Evolutionary conservation across 306 rosid genomes (phyloP), one percentile per base, ranked within the genome.

Genomic region (Medicago ruthenica): DNA sequence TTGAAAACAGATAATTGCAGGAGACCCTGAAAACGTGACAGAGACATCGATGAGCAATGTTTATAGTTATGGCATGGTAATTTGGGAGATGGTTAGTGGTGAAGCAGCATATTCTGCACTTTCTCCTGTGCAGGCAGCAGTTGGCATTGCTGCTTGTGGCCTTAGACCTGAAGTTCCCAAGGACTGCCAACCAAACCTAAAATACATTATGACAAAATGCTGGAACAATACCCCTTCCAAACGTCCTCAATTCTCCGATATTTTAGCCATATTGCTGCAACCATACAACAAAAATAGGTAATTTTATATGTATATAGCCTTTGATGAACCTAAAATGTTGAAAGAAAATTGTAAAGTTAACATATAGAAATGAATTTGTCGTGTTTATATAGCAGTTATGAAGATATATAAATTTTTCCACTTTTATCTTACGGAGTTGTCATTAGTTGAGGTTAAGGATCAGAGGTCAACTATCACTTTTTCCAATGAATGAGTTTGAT

Each of bases 71-170:
- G 99, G 99, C 57, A 95, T 95, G 99, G 79, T 95, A 37, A 81
- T 95, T 37, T 95, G 99, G 99, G 99, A 95, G 79, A 90, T 95
- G 93, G 92, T 95, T 73, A 82, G 91, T 2, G 93, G 99, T n/a
- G 99, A 95, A 71, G 93, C 89, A 18, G 97, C 99, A 4, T 95
- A 90, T 76, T 80, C 91, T 14, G 81, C 97, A 34, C 89, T 79
- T 79, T 95, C 99, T 60, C 98, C 98, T 2, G 97, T 95, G 58
- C 97, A 95, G 69, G 98, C 97, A 8, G 98, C 97, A 10, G 98
- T 95, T 3, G 97, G 97, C 3, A 92, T 95, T 69, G 98, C 97
- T n/a, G 97, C 98, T 7, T 95, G 97, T 83, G 98, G 97, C 72
- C 96, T 95, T 57, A 89, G 97, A 83, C 98, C 98, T 53, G 97